Conservation (phyloP, 306 rosid species). For the Oxytropis ochrocephala region DNA sequence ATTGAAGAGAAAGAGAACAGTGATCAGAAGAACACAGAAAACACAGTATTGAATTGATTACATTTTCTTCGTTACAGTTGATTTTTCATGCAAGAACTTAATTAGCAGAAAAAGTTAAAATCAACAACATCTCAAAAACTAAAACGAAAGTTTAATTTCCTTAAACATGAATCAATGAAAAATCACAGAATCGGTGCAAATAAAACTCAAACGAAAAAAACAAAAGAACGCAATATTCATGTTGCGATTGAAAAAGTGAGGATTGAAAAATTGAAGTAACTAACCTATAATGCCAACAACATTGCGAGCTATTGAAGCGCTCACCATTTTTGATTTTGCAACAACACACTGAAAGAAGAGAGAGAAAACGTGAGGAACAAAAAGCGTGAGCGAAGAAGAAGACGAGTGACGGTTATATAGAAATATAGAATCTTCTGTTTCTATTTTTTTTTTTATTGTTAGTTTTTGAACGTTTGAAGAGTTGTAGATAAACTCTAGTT, state of each 20-base stretch:
- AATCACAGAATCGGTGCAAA: not conserved
- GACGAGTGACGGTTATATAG: not conserved
- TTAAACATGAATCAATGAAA: not conserved
- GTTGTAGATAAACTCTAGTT: not conserved
- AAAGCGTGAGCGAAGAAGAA: not conserved
- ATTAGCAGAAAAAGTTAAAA: not conserved
- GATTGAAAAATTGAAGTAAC: not conserved
- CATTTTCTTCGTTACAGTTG: not conserved
- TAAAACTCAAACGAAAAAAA: not conserved
- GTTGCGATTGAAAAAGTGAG: not conserved
- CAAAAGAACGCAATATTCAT: not conserved
- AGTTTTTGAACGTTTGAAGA: not conserved
- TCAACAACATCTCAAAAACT: not conserved
- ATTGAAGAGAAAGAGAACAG: not conserved
- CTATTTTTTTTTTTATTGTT: not conserved
- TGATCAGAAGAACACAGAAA: not conserved
- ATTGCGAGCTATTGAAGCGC: constrained; percentile 12
- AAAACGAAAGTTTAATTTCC: not conserved
- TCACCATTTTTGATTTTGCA: constrained; percentile 26
- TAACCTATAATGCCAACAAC: constrained; percentile 35
- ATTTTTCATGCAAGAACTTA: not conserved
- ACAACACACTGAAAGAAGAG: not conserved
- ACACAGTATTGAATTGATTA: not conserved
- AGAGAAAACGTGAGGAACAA: not conserved
- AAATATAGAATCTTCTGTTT: not conserved